A percentile compares a stretch with the other conserved stretches of the same genome.
Evolutionary conservation across 345 rosid genomes (phyloP).

Genomic region (Brassica juncea): DNA sequence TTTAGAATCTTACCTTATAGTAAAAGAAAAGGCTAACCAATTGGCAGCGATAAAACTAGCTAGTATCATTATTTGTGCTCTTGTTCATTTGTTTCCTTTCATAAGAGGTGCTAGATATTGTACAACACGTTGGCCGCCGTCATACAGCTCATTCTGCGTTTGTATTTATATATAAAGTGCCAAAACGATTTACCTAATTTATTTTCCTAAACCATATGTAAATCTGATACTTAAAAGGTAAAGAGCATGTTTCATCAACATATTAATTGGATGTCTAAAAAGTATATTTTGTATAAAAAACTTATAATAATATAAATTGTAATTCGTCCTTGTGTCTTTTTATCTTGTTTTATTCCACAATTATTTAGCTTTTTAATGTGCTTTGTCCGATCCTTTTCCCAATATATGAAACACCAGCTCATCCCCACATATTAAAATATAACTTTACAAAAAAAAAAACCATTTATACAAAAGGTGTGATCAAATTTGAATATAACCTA

Average conservation of each 20-base stretch:
- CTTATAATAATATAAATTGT: constrained; percentile 26
- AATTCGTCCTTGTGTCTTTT: constrained; percentile 57
- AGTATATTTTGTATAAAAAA: background rate
- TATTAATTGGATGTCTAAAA: background rate
- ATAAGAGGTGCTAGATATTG: constrained; percentile 5
- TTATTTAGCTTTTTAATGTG: constrained; percentile 56
- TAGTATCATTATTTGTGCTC: background rate
- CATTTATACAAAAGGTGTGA: background rate
- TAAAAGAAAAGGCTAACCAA: background rate
- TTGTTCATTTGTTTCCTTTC: background rate
- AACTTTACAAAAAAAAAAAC: constrained; percentile 21
- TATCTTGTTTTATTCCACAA: constrained; percentile 64
- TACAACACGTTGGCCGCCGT: constrained; percentile 29
- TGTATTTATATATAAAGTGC: constrained; percentile 10
- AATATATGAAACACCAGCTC: constrained; percentile 53
- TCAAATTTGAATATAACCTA: constrained; percentile 1
- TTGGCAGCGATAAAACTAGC: constrained; percentile 8
- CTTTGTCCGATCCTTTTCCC: constrained; percentile 48
- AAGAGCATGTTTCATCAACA: constrained; percentile 20
- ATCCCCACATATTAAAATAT: constrained; percentile 43
- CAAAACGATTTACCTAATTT: constrained; percentile 17
- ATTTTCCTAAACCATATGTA: constrained; percentile 2
- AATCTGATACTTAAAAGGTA: background rate
- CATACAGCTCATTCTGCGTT: background rate
- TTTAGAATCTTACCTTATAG: constrained; percentile 12